A percentile compares a stretch with the other conserved stretches of the same genome.
These are phyloP conservation scores for Eutrema japonicum DNA, from an alignment of 345 rosid genomes.

Conservation along the genomic window DNA sequence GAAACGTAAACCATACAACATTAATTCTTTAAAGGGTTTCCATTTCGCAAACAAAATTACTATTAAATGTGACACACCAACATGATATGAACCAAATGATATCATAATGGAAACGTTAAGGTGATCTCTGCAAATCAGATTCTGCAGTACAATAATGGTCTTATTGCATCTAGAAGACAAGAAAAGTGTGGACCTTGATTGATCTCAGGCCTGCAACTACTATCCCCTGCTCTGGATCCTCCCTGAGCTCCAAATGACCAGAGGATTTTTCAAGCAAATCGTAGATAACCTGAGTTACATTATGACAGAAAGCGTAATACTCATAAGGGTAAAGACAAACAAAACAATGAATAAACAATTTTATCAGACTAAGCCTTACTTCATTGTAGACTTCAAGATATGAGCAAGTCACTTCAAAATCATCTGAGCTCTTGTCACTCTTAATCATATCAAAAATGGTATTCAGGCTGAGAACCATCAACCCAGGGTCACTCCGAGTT, in stretches of 20 bases:
- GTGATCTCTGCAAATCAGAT: neutral
- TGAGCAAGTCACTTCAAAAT: conserved; percentile 87
- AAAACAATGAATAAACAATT: neutral
- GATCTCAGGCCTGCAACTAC: conserved; percentile 84
- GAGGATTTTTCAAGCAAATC: conserved; percentile 95
- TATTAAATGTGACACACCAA: neutral
- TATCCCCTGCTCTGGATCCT: conserved; percentile 94
- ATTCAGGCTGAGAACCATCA: conserved; percentile 94
- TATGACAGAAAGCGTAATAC: conserved; percentile 3
- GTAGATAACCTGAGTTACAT: conserved; percentile 72
- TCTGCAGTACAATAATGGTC: neutral
- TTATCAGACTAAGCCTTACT: conserved; percentile 49
- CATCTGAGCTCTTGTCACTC: conserved; percentile 68
- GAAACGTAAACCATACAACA: neutral
- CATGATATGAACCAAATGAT: neutral
- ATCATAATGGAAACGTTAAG: neutral
- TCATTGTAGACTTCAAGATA: conserved; percentile 97
- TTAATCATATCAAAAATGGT: conserved; percentile 78
- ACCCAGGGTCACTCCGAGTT: conserved; percentile 82
- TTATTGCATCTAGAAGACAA: conserved; percentile 6
- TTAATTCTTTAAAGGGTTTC: neutral
- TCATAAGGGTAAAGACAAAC: neutral
- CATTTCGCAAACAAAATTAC: conserved; percentile 3
- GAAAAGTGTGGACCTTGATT: conserved; percentile 67
- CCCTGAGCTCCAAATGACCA: conserved; percentile 92